Evolutionary conservation across 225 moss, liverwort and hornwort genomes (phyloP), one percentile per base, ranked within the genome.

Genomic region (Polytrichum commune): DNA sequence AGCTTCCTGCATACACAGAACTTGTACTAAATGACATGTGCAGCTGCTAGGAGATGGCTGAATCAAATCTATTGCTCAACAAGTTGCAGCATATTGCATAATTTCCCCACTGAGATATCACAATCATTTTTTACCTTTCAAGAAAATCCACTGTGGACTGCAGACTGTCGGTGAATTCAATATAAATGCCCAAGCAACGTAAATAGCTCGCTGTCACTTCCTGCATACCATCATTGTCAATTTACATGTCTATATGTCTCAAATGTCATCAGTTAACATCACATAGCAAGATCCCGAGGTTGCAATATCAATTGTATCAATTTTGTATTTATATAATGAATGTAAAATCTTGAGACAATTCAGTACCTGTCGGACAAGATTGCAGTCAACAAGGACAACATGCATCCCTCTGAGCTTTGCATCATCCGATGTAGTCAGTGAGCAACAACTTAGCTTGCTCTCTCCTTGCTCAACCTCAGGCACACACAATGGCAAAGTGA

Each of bases 161-260:
- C 62, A 71, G 65, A 64, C 79, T 76, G 69, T 76, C 74, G 4
- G 79, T 74, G 54, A 55, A 74, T 71, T 81, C 88, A 7, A 84
- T 79, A 23, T 35, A 22, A 55, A 88, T 79, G 67, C 84, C 84
- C 27, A 88, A 63, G 69, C 81, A 74, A 60, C 89, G 84, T 69
- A 95, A 80, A 85, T 93, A 95, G 86, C 93, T 90, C 13, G 93
- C 91, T 38, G 83, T 86, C 35, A 90, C 84, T 83, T 95, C 91
- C 90, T 91, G 85, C 74, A 82, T 25, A 64, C 46, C 46, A 13
- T 46, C 46, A 46, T 46, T 16, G 13, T 46, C 46, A 46, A 46
- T 4, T 46, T 46, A 46, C 13, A 16, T 46, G 46, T 46, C 1
- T 46, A 3, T 38, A 0, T 46, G 46, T 2, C 9, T 46, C 46